Evolutionary conservation across 1,284 basidiomycete genomes (phyloP), one percentile per base, ranked within the genome.

Genomic region (Pseudozyma thailandica): DNA sequence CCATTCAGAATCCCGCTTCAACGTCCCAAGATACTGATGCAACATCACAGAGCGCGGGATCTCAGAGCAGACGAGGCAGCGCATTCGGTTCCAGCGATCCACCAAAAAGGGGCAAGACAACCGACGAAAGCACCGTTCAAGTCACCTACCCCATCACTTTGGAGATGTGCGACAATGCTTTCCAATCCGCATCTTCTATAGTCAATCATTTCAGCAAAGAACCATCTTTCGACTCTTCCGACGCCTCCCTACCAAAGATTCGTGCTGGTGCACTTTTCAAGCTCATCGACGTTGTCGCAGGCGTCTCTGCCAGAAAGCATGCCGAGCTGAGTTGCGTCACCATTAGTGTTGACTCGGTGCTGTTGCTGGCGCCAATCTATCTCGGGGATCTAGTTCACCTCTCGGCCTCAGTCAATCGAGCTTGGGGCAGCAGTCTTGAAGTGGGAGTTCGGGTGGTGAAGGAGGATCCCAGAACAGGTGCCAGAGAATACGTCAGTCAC

Each of bases 261-360:
- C 80, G 77, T 18, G 83, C 82, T 5, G 84, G 84, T 23, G 83
- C 83, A 15, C 72, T 84, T 8, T 77, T 84, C 56, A 84, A 83
- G 52, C 63, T 84, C 20, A 82, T 84, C 63, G 84, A 84, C 44
- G 78, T 84, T n/a, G 78, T 82, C 2, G 84, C 84, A 4, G 84
- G 84, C 2, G 79, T 84, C 6, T 81, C 82, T 10, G 81, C 83
- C 1, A 72, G 83, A 30, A 78, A 82, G 35, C 84, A 84, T 33
- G 79, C 83, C 5, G 78, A 74, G 20, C 63, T 72, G 5, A 77
- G 78, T 23, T 83, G 82, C 49, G 74, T 84, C n/a, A 84, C 84
- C 21, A 74, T 84, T 54, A 80, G 76, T 39, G 73, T 82, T 30
- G 84, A 84, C 63, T 72, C 74, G 26, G 82, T 82, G 38, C 54